phyloP scores from a whole-genome alignment of 2,329 filamentous ascomycete genomes.

The Alternaria sp. region DNA sequence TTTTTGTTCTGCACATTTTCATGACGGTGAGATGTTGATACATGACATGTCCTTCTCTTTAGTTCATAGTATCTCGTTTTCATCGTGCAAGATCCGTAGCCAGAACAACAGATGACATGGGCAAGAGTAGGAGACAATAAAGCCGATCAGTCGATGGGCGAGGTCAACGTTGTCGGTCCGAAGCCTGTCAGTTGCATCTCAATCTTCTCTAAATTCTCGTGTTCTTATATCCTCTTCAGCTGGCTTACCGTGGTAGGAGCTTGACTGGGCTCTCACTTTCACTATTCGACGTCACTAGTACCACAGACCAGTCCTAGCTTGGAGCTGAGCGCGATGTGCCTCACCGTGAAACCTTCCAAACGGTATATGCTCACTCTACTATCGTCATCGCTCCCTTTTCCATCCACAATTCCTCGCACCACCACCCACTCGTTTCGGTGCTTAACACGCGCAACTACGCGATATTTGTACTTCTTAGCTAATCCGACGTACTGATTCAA shows the following conservation, averaged over 20 bases:
- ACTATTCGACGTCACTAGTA: neutral
- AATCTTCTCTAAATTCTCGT: neutral
- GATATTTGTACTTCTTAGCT: neutral
- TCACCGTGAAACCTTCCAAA: constrained; percentile 3
- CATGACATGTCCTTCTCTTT: neutral
- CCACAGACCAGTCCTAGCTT: neutral
- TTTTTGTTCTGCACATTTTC: neutral
- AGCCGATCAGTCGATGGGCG: neutral
- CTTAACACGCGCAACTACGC: neutral
- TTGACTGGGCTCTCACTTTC: constrained; percentile 5
- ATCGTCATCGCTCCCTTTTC: neutral
- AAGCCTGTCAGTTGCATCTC: neutral
- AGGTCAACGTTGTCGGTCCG: neutral
- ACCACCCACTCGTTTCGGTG: neutral
- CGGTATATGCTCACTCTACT: neutral
- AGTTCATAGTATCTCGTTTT: neutral
- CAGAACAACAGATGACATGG: neutral
- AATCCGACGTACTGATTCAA: neutral
- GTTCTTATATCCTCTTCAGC: neutral
- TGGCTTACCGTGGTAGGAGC: constrained; percentile 3
- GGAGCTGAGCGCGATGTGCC: neutral
- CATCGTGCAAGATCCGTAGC: neutral
- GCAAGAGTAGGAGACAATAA: neutral
- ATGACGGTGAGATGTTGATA: constrained; percentile 5
- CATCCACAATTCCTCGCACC: neutral